Evolutionary conservation across 2,329 filamentous ascomycete genomes (phyloP).

Genomic region (Rhinocladiella similis): DNA sequence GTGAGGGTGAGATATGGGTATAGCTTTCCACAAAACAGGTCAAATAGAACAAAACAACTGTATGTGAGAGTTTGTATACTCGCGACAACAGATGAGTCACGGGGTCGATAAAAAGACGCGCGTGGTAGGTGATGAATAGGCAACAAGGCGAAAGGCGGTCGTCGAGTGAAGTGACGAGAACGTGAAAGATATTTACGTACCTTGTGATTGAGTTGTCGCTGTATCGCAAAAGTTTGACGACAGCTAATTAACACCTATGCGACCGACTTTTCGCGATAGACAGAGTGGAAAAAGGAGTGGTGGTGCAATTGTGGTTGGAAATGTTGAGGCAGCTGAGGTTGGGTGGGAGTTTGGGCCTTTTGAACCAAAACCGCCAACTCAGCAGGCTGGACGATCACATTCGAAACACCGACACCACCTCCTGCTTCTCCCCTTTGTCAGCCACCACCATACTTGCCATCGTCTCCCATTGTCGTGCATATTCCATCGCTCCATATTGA

Average conservation of each 20-base stretch:
- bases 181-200: conserved; percentile 23
- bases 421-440: not conserved
- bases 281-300: conserved; percentile 15
- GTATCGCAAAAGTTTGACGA: conserved; percentile 7
- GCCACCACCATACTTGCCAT: not conserved
- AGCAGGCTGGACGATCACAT: not conserved
- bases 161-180: conserved; percentile 11
- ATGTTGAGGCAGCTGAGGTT: conserved; percentile 15
- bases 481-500: not conserved
- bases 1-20: conserved; percentile 11
- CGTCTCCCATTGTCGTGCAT: not conserved
- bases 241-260: conserved; percentile 19
- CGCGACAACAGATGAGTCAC: conserved; percentile 24
- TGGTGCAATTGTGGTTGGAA: conserved; percentile 16
- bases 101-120: conserved; percentile 6
- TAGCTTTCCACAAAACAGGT: conserved; percentile 3
- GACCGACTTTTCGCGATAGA: conserved; percentile 16
- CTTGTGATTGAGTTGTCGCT: conserved; percentile 20
- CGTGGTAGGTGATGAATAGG: conserved; percentile 20
- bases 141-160: conserved; percentile 15
- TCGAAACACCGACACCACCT: not conserved
- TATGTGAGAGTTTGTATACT: conserved; percentile 5
- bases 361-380: conserved; percentile 11
- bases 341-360: conserved; percentile 18
- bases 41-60: conserved; percentile 4